phyloP scores from a whole-genome alignment of 176 grass and related monocot species.

The Dactylis glomerata region DNA sequence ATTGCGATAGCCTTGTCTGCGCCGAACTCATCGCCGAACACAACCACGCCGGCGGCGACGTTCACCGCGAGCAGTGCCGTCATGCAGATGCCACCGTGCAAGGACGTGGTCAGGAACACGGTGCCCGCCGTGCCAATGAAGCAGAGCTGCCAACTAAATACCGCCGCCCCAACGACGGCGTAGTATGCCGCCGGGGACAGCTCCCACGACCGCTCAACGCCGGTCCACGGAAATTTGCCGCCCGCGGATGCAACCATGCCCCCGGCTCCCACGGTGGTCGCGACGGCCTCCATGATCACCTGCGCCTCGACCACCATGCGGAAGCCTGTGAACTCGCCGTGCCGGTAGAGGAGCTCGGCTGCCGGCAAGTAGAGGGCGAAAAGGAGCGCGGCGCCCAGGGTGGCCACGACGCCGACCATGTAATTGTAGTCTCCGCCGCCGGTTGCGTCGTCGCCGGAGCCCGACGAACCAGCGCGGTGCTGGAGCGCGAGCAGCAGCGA shows the following conservation, averaged over 20 bases:
- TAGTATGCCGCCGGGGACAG: constrained; percentile 39
- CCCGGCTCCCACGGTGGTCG: constrained; percentile 18
- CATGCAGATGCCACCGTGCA: constrained; percentile 74
- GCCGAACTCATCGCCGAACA: constrained; percentile 49
- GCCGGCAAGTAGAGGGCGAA: constrained; percentile 42
- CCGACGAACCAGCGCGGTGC: neutral
- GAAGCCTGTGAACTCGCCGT: constrained; percentile 14
- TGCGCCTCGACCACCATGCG: constrained; percentile 51
- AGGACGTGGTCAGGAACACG: constrained; percentile 56
- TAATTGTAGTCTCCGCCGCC: constrained; percentile 33
- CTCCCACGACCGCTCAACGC: constrained; percentile 39
- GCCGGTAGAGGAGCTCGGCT: constrained; percentile 45
- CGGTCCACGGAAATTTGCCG: neutral
- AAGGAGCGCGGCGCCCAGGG: constrained; percentile 31
- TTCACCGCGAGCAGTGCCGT: constrained; percentile 58
- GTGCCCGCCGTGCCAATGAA: constrained; percentile 61
- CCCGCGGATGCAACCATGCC: constrained; percentile 25
- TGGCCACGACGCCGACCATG: constrained; percentile 34
- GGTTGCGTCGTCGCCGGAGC: neutral
- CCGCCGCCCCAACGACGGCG: constrained; percentile 36
- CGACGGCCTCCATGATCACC: constrained; percentile 45
- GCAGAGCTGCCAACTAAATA: constrained; percentile 57
- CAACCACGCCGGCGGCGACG: constrained; percentile 49
- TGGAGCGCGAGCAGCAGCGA: constrained; percentile 28
- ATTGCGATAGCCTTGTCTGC: constrained; percentile 40